Conservation (phyloP, 371 early-diverging fungal species). For the Mucor ambiguus region DNA sequence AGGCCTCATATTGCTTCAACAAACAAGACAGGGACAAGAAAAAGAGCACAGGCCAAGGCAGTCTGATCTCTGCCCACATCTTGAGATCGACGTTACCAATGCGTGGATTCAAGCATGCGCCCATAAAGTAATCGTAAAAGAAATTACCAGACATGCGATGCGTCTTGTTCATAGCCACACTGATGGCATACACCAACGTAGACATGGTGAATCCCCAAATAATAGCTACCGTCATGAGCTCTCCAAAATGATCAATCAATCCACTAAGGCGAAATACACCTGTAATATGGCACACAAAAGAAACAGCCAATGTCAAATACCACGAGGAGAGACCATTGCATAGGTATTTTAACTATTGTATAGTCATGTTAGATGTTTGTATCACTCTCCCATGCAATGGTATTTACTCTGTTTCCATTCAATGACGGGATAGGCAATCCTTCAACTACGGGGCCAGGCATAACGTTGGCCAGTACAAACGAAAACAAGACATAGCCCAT, state of each 20-base stretch:
- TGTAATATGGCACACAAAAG: constrained; percentile 52
- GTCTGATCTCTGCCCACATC: constrained; percentile 85
- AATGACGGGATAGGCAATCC: constrained; percentile 73
- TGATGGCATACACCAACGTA: constrained; percentile 38
- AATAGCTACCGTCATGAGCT: constrained; percentile 63
- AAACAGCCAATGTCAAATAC: constrained; percentile 51
- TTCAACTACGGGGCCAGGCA: constrained; percentile 72
- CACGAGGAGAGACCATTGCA: constrained; percentile 67
- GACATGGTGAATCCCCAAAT: constrained; percentile 60
- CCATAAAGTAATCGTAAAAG: constrained; percentile 82
- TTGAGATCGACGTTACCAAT: constrained; percentile 78
- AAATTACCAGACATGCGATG: constrained; percentile 73
- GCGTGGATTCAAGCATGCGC: constrained; percentile 77
- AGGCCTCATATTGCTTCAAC: constrained; percentile 70
- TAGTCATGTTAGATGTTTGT: background rate
- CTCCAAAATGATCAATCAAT: constrained; percentile 67
- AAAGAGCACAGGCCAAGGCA: constrained; percentile 72
- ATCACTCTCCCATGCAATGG: background rate
- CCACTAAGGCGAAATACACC: constrained; percentile 54
- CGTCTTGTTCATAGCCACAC: constrained; percentile 33
- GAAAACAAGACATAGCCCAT: constrained; percentile 62
- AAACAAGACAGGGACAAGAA: constrained; percentile 67
- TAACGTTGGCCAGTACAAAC: constrained; percentile 58
- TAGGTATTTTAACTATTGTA: constrained; percentile 51
- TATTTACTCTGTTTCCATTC: constrained; percentile 54